Base-by-base conservation (phyloP, 495 filamentous ascomycete genomes). In the Paragyromitra xinjiangensis region DNA sequence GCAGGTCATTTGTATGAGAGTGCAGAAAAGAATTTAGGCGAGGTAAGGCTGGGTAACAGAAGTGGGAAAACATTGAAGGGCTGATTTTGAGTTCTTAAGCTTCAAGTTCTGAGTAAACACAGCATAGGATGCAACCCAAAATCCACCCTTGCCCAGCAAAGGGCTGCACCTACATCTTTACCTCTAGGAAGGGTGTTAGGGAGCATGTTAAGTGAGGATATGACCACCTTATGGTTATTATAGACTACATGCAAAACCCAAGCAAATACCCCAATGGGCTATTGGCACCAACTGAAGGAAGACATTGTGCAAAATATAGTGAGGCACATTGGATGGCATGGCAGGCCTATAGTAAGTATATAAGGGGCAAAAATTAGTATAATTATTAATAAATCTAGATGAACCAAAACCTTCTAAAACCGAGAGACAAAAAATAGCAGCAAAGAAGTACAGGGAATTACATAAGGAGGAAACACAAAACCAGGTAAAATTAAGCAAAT, bases 401-500 rank as follows among this genome's bases (percentile, higher is more conserved):
- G 3, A 29, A 29, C 26, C 26, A 29, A 29, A 29, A 0, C 26
- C 0, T 29, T 3, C 26, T 29, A 29, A 29, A 29, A 3, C 26
- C 26, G 48, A n/a, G 48, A n/a, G 58, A 40, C 58, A 62, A 19
- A n/a, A 16, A 40, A n/a, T 39, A 9, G 39, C 62, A 45, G 6
- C 62, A 12, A 26, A 45, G 6, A 64, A 48, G 16, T 26, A 26
- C 19, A 12, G 19, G 22, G 62, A 26, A 26, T 9, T 1, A 45
- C 7, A 64, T 22, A n/a, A 48, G 19, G 22, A 64, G 22, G 19
- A 64, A 48, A 48, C 40, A 26, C 39, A 64, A 64, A 48, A 64
- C 1, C 39, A 8, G 19, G 40, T 45, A 0, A 64, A 48, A 64
- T 64, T 64, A 34, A 64, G 40, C 22, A 64, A 64, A 64, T 64